Evolutionary conservation across 805 yeast species (phyloP), one percentile per base, ranked within the genome.

Genomic region (Metschnikowia amazonensis): DNA sequence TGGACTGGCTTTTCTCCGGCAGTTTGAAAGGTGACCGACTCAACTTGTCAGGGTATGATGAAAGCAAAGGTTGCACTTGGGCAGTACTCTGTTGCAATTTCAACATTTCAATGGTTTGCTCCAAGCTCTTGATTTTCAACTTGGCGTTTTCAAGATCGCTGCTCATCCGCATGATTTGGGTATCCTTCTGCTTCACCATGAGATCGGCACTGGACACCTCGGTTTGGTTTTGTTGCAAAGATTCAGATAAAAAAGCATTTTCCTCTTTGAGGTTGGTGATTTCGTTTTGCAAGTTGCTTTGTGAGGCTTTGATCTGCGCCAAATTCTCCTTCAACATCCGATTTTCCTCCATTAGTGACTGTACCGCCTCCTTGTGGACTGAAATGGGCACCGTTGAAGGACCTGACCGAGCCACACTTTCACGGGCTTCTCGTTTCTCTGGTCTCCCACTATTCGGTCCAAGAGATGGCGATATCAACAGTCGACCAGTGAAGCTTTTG

Each of bases 101-200:
- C 56, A 56, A 52, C 56, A 66, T 52, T 43, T 60, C 64, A 27
- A 56, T 66, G 39, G 51, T 78, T 47, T 72, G 75, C 56, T 81
- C 84, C 46, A 84, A 61, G 47, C 79, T 80, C 27, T 71, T 59
- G 10, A 79, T 71, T 52, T 74, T 75, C n/a, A 73, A 60, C 43
- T 75, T 77, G 3, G 82, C 70, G 36, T 70, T 74, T 36, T 83
- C 89, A 39, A 82, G 61, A 56, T 87, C 94, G 38, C 80, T 75
- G 34, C 69, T 76, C 20, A 80, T 65, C 36, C 94, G 66, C 35
- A 75, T 69, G 7, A 86, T 62, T 58, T 83, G 89, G 0, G 87
- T 79, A 40, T 86, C 94, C 51, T 80, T 81, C 27, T 86, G 81
- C 60, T 84, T 84, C 20, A 79, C 59, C 44, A 74, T 67, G 54